Base-by-base conservation (phyloP, 78 protist species). In the slime mould (Dictyostelium discoideum) region DNA sequence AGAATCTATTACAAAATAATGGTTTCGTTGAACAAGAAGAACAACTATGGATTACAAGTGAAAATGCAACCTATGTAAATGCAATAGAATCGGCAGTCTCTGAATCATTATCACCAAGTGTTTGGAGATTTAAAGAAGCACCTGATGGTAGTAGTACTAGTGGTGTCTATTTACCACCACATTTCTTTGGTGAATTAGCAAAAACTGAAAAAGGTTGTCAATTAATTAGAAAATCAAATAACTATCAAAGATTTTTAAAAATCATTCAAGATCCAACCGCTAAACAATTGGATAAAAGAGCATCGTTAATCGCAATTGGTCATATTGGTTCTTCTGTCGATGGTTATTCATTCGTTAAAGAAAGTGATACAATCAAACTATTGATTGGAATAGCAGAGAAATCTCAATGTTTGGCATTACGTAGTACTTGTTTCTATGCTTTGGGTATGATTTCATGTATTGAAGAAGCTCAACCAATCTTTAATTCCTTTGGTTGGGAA, bases 111-210 rank as follows among this genome's bases (percentile, higher is more conserved):
- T 74, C 92, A 32, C 96, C 92, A 50, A 77, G 57, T 8, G 84
- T 78, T 18, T 84, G 84, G 76, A 32, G 90, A 26, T 87, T 74
- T 29, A 40, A 83, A 29, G 96, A 92, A 24, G 72, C 87, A 32
- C 77, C 92, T 0, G 92, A 85, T 60, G 89, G 83, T 42, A 40
- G 84, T n/a, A 74, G 81, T 46, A 74, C 46, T 0, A 89, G 84
- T 57, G 92, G 93, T 65, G 97, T 94, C 3, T 82, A 85, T 85
- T 87, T 86, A 20, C 97, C 92, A 69, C 97, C 97, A 14, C 97
- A 94, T 46, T 86, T 94, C 69, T 94, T 79, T 63, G 97, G 97
- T 29, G 97, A 94, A 18, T 26, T 94, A 24, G 97, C 97, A 2
- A 94, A 94, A 50, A 94, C 97, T 32, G 93, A 82, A 46, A 77